A percentile compares a stretch with the other conserved stretches of the same genome.
These are phyloP conservation scores for Aspergillus olivimuriae DNA, from an alignment of 495 filamentous ascomycete genomes.

Conservation along the genomic window DNA sequence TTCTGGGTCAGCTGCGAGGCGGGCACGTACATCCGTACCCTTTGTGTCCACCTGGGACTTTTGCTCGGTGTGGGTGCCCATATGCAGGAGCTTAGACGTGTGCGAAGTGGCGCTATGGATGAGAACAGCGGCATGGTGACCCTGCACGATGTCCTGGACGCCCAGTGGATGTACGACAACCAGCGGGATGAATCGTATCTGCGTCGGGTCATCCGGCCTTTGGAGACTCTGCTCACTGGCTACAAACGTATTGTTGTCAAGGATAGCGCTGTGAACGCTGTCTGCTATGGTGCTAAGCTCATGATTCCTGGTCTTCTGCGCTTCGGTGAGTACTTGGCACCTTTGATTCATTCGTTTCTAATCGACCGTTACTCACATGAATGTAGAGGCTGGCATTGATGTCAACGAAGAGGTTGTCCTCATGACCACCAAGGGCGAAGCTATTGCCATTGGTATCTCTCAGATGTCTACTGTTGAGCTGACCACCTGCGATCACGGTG, in stretches of 20 bases:
- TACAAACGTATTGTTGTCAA: conserved; percentile 98
- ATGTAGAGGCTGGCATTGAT: conserved; percentile 73
- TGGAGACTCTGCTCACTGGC: conserved; percentile 82
- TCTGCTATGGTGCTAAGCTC: conserved; percentile 96
- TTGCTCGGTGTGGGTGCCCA: conserved; percentile 91
- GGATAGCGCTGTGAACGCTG: conserved; percentile 90
- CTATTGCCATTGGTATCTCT: conserved; percentile 89
- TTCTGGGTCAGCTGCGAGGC: conserved; percentile 99
- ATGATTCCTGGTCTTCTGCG: conserved; percentile 94
- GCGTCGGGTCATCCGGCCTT: conserved; percentile 77
- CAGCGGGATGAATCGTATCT: conserved; percentile 82
- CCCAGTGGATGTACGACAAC: conserved; percentile 90
- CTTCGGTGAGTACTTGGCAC: conserved; percentile 55
- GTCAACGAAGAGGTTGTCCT: conserved; percentile 88
- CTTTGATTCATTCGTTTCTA: conserved; percentile 13
- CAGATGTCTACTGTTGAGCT: conserved; percentile 94
- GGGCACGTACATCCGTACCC: conserved; percentile 95
- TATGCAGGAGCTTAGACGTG: conserved; percentile 96
- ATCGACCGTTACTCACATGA: too few relatives aligned
- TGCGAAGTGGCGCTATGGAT: conserved; percentile 89
- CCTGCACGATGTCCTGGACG: conserved; percentile 91
- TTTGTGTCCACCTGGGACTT: conserved; percentile 93
- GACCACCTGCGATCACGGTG: conserved; percentile 87
- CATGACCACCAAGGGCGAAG: conserved; percentile 98
- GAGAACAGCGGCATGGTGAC: conserved; percentile 85